Percentiles rank a stretch among this genome's conserved stretches.
Evolutionary conservation across 1,139 yeast genomes (phyloP).

Genomic region (Taphrina deformans): DNA sequence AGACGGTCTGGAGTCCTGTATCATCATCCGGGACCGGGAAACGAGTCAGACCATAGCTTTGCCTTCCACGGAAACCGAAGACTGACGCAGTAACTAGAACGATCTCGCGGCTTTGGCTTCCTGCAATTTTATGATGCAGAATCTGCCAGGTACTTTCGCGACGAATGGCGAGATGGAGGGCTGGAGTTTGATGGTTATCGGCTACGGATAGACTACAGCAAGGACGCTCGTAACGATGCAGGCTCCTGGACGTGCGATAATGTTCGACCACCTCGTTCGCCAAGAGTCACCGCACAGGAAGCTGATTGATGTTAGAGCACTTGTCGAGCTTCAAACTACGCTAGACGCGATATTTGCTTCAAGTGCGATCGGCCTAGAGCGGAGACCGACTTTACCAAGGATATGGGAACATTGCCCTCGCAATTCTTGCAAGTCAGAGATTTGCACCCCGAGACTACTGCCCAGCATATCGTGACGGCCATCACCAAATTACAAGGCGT

Average conservation of each 20-base stretch:
- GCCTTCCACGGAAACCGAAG: not conserved
- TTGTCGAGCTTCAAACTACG: constrained; percentile 31
- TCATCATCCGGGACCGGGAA: constrained; percentile 10
- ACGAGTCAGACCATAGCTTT: constrained; percentile 4
- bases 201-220: constrained; percentile 11
- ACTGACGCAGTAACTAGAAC: constrained; percentile 11
- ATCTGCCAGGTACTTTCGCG: constrained; percentile 2
- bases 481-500: constrained; percentile 2
- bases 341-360: constrained; percentile 36
- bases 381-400: constrained; percentile 24
- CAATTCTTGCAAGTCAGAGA: constrained; percentile 38
- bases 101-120: constrained; percentile 8
- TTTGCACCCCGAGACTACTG: constrained; percentile 29
- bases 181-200: constrained; percentile 3
- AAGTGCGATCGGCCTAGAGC: constrained; percentile 31
- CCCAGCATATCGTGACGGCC: constrained; percentile 31
- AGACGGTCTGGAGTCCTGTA: constrained; percentile 7
- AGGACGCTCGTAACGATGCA: constrained; percentile 21
- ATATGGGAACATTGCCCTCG: constrained; percentile 36
- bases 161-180: constrained; percentile 16
- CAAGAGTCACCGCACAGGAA: not conserved
- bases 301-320: constrained; percentile 6
- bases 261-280: not conserved
- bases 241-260: constrained; percentile 24
- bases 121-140: constrained; percentile 6